These are phyloP conservation scores for Cucumis hystrix DNA, from an alignment of 306 rosid species.

Conservation along the genomic window DNA sequence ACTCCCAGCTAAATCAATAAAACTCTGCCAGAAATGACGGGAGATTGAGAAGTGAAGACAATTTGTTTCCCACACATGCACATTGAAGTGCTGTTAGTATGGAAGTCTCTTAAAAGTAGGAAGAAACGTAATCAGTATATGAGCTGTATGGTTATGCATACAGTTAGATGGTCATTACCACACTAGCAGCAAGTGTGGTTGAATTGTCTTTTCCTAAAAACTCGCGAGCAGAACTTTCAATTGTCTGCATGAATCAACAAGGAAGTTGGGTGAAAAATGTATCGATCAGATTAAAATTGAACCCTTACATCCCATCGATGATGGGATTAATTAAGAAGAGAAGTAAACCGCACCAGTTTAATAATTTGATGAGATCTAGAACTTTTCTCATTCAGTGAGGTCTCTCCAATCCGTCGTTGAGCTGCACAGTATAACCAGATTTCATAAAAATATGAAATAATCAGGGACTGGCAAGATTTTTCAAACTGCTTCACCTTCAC, in stretches of 20 bases:
- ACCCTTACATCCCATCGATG: not conserved
- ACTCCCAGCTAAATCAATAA: slow-evolving; percentile 95
- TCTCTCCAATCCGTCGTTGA: slow-evolving; percentile 97
- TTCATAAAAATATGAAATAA: slow-evolving; percentile 6
- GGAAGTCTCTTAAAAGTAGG: not conserved
- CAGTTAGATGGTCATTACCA: slow-evolving; percentile 38
- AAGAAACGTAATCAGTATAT: not conserved
- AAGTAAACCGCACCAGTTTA: slow-evolving; percentile 43
- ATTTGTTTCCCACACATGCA: not conserved
- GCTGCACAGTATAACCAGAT: slow-evolving; percentile 40
- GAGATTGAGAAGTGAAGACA: not conserved
- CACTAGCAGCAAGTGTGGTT: slow-evolving; percentile 80
- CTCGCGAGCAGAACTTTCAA: slow-evolving; percentile 95
- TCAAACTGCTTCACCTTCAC: slow-evolving; percentile 61
- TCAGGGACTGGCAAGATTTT: slow-evolving; percentile 11
- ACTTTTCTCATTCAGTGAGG: slow-evolving; percentile 80
- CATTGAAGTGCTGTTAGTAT: not conserved
- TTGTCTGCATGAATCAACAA: slow-evolving; percentile 47
- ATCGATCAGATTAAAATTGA: slow-evolving; percentile 7
- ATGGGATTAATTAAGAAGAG: not conserved
- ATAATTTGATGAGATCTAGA: slow-evolving; percentile 98
- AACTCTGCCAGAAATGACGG: slow-evolving; percentile 55
- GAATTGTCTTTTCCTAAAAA: slow-evolving; percentile 91
- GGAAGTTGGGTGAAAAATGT: slow-evolving; percentile 5
- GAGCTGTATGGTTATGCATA: not conserved